phyloP scores from a whole-genome alignment of 176 grass and related monocot genomes.

The Zea luxurians region DNA sequence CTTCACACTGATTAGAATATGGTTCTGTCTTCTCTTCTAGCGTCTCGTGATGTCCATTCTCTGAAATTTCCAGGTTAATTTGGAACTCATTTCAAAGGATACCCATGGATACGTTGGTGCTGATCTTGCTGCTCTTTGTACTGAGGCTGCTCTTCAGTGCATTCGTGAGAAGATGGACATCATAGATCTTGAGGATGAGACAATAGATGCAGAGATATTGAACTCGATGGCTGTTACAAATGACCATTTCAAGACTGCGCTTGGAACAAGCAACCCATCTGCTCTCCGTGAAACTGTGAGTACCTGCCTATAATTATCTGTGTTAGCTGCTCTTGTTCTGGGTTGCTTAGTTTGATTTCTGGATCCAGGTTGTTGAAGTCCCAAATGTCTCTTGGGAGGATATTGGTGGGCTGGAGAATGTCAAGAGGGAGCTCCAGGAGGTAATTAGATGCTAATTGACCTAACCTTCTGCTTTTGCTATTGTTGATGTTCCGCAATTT shows the following conservation, averaged over 20 bases:
- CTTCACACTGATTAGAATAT: background rate
- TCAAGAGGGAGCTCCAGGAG: conserved; percentile 65
- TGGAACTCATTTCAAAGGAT: conserved; percentile 71
- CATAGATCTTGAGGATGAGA: conserved; percentile 87
- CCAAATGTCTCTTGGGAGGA: conserved; percentile 71
- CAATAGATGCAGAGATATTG: conserved; percentile 87
- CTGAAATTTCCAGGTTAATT: conserved; percentile 58
- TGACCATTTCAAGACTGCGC: conserved; percentile 92
- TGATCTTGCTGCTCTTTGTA: conserved; percentile 81
- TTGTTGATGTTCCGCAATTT: background rate
- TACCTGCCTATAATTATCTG: background rate
- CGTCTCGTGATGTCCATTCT: background rate
- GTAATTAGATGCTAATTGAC: conserved; percentile 24
- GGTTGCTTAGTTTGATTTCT: conserved; percentile 20
- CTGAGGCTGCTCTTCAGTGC: conserved; percentile 85
- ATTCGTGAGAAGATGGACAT: conserved; percentile 94
- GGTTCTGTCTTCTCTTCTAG: background rate
- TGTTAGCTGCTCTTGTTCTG: background rate
- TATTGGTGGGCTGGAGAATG: conserved; percentile 62
- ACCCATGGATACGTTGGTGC: conserved; percentile 88
- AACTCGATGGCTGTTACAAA: conserved; percentile 91
- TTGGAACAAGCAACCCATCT: conserved; percentile 83
- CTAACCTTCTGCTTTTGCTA: background rate
- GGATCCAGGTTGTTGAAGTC: conserved; percentile 56
- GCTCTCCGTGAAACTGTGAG: conserved; percentile 86